Percentiles rank a stretch among this genome's conserved stretches.
phyloP scores from a whole-genome alignment of 805 yeast species.

The Brettanomyces naardenensis region DNA sequence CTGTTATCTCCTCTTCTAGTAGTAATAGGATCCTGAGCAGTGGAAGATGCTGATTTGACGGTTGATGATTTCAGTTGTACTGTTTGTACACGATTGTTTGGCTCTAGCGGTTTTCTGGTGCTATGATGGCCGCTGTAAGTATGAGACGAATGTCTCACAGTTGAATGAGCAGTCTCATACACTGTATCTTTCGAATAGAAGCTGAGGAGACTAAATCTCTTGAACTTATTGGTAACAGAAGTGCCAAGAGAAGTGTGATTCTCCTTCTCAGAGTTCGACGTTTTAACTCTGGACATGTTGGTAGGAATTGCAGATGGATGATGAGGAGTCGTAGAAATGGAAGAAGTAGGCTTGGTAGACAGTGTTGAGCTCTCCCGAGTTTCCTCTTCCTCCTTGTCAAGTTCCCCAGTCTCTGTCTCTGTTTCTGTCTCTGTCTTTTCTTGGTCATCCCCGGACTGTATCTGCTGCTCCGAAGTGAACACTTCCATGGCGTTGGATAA shows the following conservation, averaged over 20 bases:
- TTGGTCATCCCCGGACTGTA: not conserved
- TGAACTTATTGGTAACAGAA: slow-evolving; percentile 17
- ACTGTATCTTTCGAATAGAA: slow-evolving; percentile 16
- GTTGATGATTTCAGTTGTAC: no score
- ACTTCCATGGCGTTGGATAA: slow-evolving; percentile 24
- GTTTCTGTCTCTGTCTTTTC: not conserved
- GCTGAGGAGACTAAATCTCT: slow-evolving; percentile 26
- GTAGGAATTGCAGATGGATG: not conserved
- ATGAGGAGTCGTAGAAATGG: not conserved
- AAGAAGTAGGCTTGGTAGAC: not conserved
- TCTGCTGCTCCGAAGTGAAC: no score
- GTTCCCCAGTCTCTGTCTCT: not conserved
- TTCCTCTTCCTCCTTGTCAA: not conserved
- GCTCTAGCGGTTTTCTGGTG: slow-evolving; percentile 3
- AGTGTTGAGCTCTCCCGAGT: not conserved
- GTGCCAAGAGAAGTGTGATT: slow-evolving; percentile 8
- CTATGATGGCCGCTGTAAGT: not conserved
- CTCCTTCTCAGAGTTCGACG: slow-evolving; percentile 18
- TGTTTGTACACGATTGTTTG: not conserved
- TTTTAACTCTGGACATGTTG: slow-evolving; percentile 1
- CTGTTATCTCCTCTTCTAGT: no score
- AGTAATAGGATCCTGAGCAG: no score
- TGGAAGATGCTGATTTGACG: no score
- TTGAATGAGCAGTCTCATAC: slow-evolving; percentile 1
- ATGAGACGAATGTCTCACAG: not conserved